Evolutionary conservation across 257 asterid genomes (phyloP), one percentile per base, ranked within the genome.

Genomic region (Knoxia roxburghii): DNA sequence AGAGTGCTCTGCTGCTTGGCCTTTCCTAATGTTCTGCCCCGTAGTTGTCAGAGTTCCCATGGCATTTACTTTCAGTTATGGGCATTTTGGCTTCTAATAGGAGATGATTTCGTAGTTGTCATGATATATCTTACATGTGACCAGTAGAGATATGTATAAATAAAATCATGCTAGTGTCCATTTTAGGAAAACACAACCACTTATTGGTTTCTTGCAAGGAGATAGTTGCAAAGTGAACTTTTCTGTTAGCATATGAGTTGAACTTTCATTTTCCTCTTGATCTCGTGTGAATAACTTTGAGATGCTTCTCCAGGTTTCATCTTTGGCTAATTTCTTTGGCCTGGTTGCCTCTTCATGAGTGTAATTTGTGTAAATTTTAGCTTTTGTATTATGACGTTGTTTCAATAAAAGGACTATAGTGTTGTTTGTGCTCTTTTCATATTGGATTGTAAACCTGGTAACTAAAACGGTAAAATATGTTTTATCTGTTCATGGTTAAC

Each of bases 171-270:
- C 50, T 29, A 27, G 59, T 40, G 48, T n/a, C 10, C 58, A 40
- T 6, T 20, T n/a, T 32, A 27, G 29, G 53, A 39, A 41, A 20
- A 17, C 33, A 39, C 39, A 60, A 43, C 54, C 30, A 32, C n/a
- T 32, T 61, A 32, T 29, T 29, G 50, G 10, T 50, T 20, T 2
- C 1, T 27, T 27, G 21, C 39, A 12, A 6, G 30, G 17, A 32
- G 17, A 48, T 37, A 40, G 43, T 55, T 48, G 32, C 33, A 40
- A 63, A 61, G 41, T 33, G 46, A 26, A 15, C 41, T 56, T 37
- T 64, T 59, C 61, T 56, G 63, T 57, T 57, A 63, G 3, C 37
- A 29, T 20, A 61, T 55, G n/a, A 69, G 60, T 61, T 64, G 11
- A 32, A 68, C 77, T 60, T 50, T 33, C 18, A 15, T 60, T 60